Conservation (phyloP, 2,329 filamentous ascomycete species). For the Macrophomina phaseolina region DNA sequence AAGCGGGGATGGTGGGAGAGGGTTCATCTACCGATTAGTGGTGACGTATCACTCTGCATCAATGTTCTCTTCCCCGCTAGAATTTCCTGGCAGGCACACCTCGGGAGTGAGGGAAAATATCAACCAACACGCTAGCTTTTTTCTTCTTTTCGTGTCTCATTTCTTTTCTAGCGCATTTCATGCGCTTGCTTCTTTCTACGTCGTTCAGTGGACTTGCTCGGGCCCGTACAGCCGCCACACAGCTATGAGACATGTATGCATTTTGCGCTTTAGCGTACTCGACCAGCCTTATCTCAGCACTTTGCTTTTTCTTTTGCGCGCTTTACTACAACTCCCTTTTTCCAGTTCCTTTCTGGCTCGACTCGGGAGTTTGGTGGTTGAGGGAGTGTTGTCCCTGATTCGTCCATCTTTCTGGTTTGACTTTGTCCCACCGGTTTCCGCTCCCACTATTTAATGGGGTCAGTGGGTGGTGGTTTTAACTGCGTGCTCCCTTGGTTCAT, state of each 20-base stretch:
- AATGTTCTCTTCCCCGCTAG: neutral
- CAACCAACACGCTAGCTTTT: no score
- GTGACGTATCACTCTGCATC: neutral
- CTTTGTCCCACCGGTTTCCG: no score
- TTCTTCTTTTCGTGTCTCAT: neutral
- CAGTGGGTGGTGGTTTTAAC: no score
- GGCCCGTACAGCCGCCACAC: neutral
- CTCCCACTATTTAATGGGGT: no score
- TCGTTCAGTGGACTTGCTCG: neutral
- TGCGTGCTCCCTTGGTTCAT: neutral
- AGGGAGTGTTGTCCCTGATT: no score
- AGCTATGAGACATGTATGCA: neutral
- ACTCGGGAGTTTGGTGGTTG: no score
- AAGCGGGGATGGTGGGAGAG: neutral
- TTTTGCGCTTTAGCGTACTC: neutral
- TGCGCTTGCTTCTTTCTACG: no score
- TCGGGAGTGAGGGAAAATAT: no score
- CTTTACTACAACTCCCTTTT: neutral
- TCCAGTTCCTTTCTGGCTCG: neutral
- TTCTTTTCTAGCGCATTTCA: neutral
- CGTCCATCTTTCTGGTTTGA: no score
- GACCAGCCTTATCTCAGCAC: no score
- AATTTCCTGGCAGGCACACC: neutral
- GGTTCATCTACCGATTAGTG: neutral
- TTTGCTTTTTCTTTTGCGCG: no score